Conservation (phyloP, 2,329 filamentous ascomycete genomes). For the Sclerotinia nivalis region DNA sequence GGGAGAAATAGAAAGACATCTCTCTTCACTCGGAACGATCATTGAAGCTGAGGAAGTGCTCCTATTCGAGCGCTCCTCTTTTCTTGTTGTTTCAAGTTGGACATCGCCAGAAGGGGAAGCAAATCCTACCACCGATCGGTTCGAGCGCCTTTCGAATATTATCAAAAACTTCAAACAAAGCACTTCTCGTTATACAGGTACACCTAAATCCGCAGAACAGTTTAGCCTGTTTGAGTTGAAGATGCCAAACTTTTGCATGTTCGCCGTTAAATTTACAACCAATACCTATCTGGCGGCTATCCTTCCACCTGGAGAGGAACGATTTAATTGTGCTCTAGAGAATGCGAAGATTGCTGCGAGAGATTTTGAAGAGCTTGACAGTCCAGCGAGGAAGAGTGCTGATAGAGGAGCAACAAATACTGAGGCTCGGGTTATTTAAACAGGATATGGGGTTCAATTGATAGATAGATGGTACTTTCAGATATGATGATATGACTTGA, state of each 20-base stretch:
- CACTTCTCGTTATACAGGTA: conserved; percentile 72
- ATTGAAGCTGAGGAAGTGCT: conserved; percentile 93
- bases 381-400: conserved; percentile 44
- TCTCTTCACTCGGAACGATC: conserved; percentile 77
- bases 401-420: conserved; percentile 35
- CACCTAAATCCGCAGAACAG: conserved; percentile 78
- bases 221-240: conserved; percentile 82
- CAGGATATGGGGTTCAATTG: not conserved
- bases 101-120: conserved; percentile 70
- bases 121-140: conserved; percentile 90
- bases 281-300: conserved; percentile 96
- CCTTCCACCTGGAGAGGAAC: conserved; percentile 84
- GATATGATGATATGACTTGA: conserved; percentile 15
- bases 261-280: conserved; percentile 92
- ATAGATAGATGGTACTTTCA: conserved; percentile 7
- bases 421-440: conserved; percentile 7
- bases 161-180: conserved; percentile 98
- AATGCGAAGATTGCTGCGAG: conserved; percentile 86
- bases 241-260: conserved; percentile 81
- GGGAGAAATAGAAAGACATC: conserved; percentile 80
- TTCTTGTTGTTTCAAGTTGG: conserved; percentile 93
- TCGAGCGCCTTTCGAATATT: conserved; percentile 94
- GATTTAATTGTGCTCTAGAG: conserved; percentile 86
- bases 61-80: conserved; percentile 92
- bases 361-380: conserved; percentile 72